Conservation (phyloP, 2,329 filamentous ascomycete species). For the Neoscytalidium dimidiatum region DNA sequence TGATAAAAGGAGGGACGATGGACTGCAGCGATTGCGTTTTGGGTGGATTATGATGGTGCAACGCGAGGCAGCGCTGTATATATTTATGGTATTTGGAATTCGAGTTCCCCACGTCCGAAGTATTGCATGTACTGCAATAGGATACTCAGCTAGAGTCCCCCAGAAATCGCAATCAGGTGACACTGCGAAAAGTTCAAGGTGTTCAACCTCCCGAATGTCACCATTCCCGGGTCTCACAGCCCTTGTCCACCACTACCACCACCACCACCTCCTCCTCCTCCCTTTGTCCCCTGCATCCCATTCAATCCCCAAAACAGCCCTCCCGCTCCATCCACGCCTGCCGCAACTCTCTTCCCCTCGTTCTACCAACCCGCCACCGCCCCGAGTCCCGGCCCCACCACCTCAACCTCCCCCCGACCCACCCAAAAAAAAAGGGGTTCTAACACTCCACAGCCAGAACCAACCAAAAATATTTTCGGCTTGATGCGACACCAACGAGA, state of each 20-base stretch:
- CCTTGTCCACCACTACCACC: background rate
- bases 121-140: no score
- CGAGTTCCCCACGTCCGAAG: no score
- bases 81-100: background rate
- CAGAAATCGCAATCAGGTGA: no score
- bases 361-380: background rate
- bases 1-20: background rate
- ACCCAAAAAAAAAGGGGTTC: background rate
- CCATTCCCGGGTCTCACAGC: no score
- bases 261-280: background rate
- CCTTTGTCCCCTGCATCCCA: background rate
- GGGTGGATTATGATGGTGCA: background rate
- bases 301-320: background rate
- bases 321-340: background rate
- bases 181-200: no score
- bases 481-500: constrained; percentile 23
- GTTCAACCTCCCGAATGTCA: no score
- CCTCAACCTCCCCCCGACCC: background rate
- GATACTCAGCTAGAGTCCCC: no score
- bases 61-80: background rate
- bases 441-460: background rate
- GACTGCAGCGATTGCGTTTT: no score
- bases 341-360: background rate
- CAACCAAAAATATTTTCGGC: background rate
- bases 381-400: background rate